Conservation (phyloP, 345 rosid species). For the Theobroma cacao region DNA sequence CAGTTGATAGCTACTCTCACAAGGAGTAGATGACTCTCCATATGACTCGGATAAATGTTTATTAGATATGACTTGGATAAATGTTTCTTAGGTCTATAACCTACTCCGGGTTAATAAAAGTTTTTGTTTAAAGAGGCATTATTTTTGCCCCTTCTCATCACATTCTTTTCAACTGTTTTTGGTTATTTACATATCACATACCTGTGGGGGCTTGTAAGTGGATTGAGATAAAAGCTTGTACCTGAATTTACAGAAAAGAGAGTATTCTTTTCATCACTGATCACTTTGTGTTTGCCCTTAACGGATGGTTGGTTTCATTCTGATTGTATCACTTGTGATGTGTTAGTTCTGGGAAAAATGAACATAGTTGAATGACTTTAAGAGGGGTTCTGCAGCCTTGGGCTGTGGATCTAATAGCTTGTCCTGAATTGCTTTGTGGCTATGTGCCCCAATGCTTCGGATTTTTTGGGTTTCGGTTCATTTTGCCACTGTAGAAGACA, state of each 20-base stretch:
- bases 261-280: background rate
- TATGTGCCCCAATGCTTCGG: background rate
- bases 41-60: too few relatives aligned
- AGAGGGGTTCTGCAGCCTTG: background rate
- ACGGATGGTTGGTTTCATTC: background rate
- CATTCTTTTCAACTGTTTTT: background rate
- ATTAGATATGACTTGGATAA: background rate
- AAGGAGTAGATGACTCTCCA: conserved; percentile 34
- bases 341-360: background rate
- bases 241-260: background rate
- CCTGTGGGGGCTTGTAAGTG: background rate
- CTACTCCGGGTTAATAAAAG: background rate
- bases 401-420: background rate
- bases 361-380: background rate
- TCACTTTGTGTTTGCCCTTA: background rate
- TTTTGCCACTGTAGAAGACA: too few relatives aligned
- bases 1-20: conserved; percentile 36
- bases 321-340: background rate
- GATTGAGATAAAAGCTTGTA: background rate
- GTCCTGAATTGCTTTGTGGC: background rate
- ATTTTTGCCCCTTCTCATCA: background rate
- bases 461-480: too few relatives aligned
- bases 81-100: background rate
- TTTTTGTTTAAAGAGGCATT: background rate
- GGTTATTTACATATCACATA: background rate